Percentiles rank a stretch among this genome's conserved stretches.
Evolutionary conservation across 164 flowering plant species (phyloP).

Genomic region (Echeveria elegans): DNA sequence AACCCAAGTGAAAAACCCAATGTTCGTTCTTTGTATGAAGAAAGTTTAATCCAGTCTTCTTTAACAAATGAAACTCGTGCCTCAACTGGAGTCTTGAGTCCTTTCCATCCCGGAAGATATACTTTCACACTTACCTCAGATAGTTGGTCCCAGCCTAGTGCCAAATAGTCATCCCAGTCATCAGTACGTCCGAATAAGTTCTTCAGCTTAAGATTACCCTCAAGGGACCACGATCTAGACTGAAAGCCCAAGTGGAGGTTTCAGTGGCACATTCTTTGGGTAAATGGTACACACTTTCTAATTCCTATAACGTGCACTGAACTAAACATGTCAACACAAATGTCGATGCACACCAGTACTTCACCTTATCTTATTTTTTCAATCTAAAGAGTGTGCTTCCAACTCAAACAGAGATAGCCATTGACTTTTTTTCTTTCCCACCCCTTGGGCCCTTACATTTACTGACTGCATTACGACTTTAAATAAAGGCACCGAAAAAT

Average conservation of each 20-base stretch:
- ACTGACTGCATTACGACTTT: background rate
- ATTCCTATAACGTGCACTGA: background rate
- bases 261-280: background rate
- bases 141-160: constrained; percentile 74
- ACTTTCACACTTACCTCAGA: constrained; percentile 73
- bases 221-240: background rate
- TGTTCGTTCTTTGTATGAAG: constrained; percentile 73
- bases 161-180: constrained; percentile 76
- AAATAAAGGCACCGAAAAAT: background rate
- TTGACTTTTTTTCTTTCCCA: background rate
- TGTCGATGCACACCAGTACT: no score
- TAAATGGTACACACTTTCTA: background rate
- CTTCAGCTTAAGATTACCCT: background rate
- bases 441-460: background rate
- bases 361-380: no score
- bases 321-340: background rate
- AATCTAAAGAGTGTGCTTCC: background rate
- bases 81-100: constrained; percentile 42
- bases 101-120: constrained; percentile 57
- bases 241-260: background rate
- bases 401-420: background rate
- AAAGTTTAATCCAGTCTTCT: constrained; percentile 84
- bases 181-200: constrained; percentile 40
- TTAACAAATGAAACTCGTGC: constrained; percentile 63
- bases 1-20: constrained; percentile 79